Percentiles rank a stretch among this genome's conserved stretches.
These are phyloP conservation scores for Trichophyton benhamiae DNA, from an alignment of 2,329 filamentous ascomycete genomes.

Conservation along the genomic window DNA sequence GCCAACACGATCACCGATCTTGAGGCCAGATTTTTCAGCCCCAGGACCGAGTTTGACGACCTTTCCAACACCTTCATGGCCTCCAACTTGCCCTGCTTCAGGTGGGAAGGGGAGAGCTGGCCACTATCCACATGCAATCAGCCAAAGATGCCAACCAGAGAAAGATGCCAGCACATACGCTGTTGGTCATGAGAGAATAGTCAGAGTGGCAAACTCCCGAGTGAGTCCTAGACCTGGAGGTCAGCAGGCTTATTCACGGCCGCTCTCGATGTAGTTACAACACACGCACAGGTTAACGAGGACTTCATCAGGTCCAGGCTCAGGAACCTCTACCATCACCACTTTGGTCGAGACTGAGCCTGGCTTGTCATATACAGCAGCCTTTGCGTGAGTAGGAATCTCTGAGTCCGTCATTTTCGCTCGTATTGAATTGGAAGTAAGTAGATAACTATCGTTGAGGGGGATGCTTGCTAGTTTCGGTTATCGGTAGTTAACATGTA, in stretches of 20 bases:
- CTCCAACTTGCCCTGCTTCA: constrained; percentile 51
- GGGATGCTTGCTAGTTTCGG: background rate
- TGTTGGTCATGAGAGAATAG: constrained; percentile 44
- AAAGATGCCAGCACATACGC: constrained; percentile 15
- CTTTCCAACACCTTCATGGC: constrained; percentile 56
- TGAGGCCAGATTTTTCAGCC: constrained; percentile 43
- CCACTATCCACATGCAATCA: constrained; percentile 32
- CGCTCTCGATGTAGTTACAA: too few species aligned
- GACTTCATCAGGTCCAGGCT: constrained; percentile 51
- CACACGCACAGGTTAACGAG: constrained; percentile 45
- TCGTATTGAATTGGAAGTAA: background rate
- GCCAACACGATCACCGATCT: constrained; percentile 56
- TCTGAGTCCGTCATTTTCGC: constrained; percentile 26
- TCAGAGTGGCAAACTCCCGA: constrained; percentile 56
- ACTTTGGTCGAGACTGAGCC: constrained; percentile 54
- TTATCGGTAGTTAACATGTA: too few species aligned
- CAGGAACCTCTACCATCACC: constrained; percentile 50
- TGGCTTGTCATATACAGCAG: constrained; percentile 52
- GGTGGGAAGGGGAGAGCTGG: constrained; percentile 47
- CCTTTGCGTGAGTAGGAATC: constrained; percentile 50
- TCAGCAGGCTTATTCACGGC: background rate
- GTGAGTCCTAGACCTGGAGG: constrained; percentile 35
- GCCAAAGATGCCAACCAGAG: background rate
- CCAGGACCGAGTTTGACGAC: constrained; percentile 54
- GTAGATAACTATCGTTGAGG: too few species aligned